Conservation (phyloP, 345 rosid genomes). For the Melaleuca quinquenervia region DNA sequence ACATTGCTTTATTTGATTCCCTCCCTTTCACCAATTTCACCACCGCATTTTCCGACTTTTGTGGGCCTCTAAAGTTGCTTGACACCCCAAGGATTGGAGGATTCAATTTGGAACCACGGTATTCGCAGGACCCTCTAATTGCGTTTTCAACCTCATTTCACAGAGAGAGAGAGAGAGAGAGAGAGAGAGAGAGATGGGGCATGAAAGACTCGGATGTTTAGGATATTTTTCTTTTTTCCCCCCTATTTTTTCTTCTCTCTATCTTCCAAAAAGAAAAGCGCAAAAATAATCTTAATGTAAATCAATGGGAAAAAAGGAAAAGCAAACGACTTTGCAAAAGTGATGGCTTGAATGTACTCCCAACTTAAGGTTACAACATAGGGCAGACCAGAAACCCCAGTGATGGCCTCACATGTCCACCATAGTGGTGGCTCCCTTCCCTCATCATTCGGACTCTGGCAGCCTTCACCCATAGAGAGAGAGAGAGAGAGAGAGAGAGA, state of each 20-base stretch:
- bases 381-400: conserved; percentile 1
- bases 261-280: neutral
- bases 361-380: conserved; percentile 13
- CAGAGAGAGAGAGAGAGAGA: neutral
- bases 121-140: neutral
- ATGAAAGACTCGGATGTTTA: neutral
- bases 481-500: too few relatives aligned
- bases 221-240: neutral
- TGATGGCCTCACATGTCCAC: conserved; percentile 30
- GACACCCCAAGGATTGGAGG: neutral
- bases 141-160: neutral
- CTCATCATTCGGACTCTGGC: conserved; percentile 11
- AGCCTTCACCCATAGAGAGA: neutral
- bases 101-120: neutral
- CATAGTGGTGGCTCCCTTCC: conserved; percentile 22
- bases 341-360: conserved; percentile 34
- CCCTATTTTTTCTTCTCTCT: neutral
- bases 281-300: conserved; percentile 1
- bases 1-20: conserved; percentile 23
- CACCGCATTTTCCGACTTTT: conserved; percentile 5
- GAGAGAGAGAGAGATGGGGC: neutral
- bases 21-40: conserved; percentile 12
- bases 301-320: conserved; percentile 12
- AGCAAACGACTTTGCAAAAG: conserved; percentile 37
- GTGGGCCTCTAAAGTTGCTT: conserved; percentile 10